Percentiles rank a stretch among this genome's conserved stretches.
Conservation (phyloP, 805 yeast species). For the Ogataea siamensis region DNA sequence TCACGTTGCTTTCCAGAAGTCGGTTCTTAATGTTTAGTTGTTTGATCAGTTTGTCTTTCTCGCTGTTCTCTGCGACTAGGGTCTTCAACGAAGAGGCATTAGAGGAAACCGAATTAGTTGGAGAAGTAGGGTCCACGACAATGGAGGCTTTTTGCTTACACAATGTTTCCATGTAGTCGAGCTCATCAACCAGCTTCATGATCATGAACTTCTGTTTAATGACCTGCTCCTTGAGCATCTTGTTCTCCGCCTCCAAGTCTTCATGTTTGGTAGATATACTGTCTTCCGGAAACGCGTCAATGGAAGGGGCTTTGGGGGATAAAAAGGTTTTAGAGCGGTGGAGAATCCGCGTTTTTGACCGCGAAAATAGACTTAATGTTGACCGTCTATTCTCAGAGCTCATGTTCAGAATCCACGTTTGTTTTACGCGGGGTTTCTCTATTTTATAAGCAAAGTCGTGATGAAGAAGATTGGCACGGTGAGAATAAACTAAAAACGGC, state of each 20-base stretch:
- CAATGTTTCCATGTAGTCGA: slow-evolving; percentile 16
- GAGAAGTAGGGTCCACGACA: slow-evolving; percentile 5
- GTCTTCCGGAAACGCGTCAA: not conserved
- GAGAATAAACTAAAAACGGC: not conserved
- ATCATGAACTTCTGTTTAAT: slow-evolving; percentile 28
- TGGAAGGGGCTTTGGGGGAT: not conserved
- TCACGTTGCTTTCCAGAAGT: slow-evolving; percentile 10
- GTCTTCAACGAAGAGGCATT: slow-evolving; percentile 15
- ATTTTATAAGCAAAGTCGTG: not conserved
- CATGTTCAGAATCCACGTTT: not conserved
- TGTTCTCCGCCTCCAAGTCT: slow-evolving; percentile 23
- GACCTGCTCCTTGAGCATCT: slow-evolving; percentile 28
- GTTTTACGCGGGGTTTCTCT: not conserved
- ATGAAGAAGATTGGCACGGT: not conserved
- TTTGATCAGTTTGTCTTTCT: slow-evolving; percentile 8
- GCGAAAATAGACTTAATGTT: slow-evolving; percentile 10
- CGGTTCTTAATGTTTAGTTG: slow-evolving; percentile 10
- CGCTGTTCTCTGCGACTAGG: slow-evolving; percentile 12
- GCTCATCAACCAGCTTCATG: slow-evolving; percentile 21
- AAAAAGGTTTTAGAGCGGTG: slow-evolving; percentile 3
- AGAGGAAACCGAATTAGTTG: slow-evolving; percentile 14
- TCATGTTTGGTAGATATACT: slow-evolving; percentile 13
- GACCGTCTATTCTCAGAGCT: not conserved
- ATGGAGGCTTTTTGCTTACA: slow-evolving; percentile 1
- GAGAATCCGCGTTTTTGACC: slow-evolving; percentile 9